Base-by-base conservation (phyloP, 257 asterid genomes). In the Nicotiana tomentosiformis region DNA sequence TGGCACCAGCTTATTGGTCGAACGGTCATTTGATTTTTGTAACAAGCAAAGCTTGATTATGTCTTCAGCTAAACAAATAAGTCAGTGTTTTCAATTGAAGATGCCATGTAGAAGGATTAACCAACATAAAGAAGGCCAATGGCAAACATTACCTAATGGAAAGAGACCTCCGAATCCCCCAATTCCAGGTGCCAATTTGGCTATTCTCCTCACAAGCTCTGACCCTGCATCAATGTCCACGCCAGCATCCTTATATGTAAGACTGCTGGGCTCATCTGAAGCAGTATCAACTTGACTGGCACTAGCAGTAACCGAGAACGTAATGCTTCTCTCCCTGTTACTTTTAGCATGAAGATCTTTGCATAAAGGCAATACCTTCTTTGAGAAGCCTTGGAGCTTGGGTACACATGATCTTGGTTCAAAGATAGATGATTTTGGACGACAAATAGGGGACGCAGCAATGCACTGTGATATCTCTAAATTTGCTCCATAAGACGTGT, bases 141-240 rank as follows among this genome's bases (percentile, higher is more conserved):
- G 77, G 29, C 17, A 11, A 69, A 17, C 6, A 76, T 80, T 90
- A 96, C 99, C 99, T 85, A 93, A 83, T 74, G 99, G 99, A 89
- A 91, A 93, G 68, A 96, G 91, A 76, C 99, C 99, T 77, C 99
- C 98, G 78, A 96, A 96, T n/a, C 98, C 99, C 76, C 99, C 99
- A 61, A 95, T 92, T 43, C 99, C 99, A 10, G 99, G 98, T 58
- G 98, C 97, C 99, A 96, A 90, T 85, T 93, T 93, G 82, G 98
- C 98, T 8, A 96, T 96, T 84, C 99, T 90, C 86, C 81, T 81
- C 60, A 96, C 99, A 77, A 96, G 97, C 88, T 96, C 99, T 10
- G 99, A 86, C 51, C 99, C 99, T 7, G 99, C 97, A 88, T 96
- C 98, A 56, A 96, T 96, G 86, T 96, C 98, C 43, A 96, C 99